Evolutionary conservation across 208 protist genomes (phyloP).

Genomic region (Histomonas meleagridis): DNA sequence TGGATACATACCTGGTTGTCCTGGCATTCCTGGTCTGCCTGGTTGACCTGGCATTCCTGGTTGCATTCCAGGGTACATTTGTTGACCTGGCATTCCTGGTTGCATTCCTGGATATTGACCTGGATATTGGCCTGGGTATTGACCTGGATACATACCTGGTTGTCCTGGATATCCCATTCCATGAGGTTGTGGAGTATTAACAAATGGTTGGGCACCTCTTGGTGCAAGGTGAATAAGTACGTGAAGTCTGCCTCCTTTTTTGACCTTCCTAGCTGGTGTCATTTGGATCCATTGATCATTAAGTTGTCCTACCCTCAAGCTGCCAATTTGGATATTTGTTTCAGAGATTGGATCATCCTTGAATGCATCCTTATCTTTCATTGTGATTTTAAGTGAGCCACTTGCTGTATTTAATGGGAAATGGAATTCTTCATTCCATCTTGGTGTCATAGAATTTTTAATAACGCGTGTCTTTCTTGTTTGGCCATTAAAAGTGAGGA

Average conservation of each 20-base stretch:
- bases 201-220: neutral
- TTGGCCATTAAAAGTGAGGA: no score
- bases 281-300: neutral
- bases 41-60: no score
- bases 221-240: neutral
- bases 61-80: no score
- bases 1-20: no score
- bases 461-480: neutral
- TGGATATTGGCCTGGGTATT: no score
- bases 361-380: neutral
- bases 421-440: conserved; percentile 7
- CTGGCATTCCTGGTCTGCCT: no score
- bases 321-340: neutral
- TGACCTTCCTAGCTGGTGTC: neutral
- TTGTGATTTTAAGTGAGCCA: neutral
- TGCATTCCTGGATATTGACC: no score
- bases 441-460: neutral
- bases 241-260: neutral
- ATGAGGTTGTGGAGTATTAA: no score
- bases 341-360: neutral
- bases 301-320: neutral
- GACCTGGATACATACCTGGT: no score
- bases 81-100: no score
- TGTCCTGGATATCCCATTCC: no score
- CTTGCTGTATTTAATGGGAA: neutral